Base-by-base conservation (phyloP, 2,329 filamentous ascomycete species). In the Fusarium acutatum region DNA sequence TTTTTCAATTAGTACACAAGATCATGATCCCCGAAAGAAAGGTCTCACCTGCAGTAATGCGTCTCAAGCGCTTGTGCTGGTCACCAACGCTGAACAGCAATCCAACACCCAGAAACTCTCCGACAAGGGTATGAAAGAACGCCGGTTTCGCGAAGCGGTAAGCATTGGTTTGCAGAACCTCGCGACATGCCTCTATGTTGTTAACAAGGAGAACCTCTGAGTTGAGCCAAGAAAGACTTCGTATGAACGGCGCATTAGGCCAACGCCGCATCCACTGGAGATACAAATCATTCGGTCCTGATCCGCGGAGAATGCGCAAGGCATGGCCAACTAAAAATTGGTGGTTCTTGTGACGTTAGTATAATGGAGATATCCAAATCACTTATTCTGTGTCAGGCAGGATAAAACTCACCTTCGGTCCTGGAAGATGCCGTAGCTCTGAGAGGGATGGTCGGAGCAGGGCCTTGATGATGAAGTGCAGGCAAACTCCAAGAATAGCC, bases 121-220 rank as follows among this genome's bases (percentile, higher is more conserved):
- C 71, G 2, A 74, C 71, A 7, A 74, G 62, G 0, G 67, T 73
- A 9, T 73, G 44, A 6, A 71, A 73, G 22, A 73, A 74, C 1
- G 26, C 53, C 1, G 71, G 71, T 6, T 73, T 73, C 2, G 65
- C 71, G 17, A 73, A 68, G 1, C 37, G 46, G 6, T 68, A 64
- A 3, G 54, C 49, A 17, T 73, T 71, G 2, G 61, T 64, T 20
- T 73, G 71, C 0, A 73, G 46, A 3, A 73, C 71, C 35, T 71
- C 71, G 2, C 53, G 61, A 22, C 71, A 71, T 0, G 71, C 67
- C 7, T 74, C 62, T 8, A 68, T 18, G 12, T 43, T 71, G 13
- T 73, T 73, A 1, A 73, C 71, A 3, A 74, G 35, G 2, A 73
- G 34, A 2, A 73, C 20, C 9, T 73, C 67, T 1, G 58, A 53